Evolutionary conservation across 2,329 filamentous ascomycete species (phyloP).

Genomic region (Corynespora cassiicola): DNA sequence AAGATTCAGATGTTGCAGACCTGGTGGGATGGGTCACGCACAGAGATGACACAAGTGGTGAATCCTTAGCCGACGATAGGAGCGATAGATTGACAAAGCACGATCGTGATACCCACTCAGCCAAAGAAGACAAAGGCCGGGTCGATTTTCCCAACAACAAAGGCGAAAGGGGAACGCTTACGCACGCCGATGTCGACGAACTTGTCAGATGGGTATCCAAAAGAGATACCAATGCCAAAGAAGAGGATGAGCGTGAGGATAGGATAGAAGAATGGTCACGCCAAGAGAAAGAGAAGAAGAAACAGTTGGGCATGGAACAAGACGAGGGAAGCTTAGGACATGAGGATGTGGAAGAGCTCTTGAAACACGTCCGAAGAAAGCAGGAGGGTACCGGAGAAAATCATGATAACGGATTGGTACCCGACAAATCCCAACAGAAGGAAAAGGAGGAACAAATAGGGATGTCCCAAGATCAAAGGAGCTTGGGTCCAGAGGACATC

Average conservation of each 20-base stretch:
- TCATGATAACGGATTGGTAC: neutral
- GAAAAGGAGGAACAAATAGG: neutral
- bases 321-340: conserved; percentile 19
- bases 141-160: conserved; percentile 6
- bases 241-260: conserved; percentile 9
- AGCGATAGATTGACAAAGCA: conserved; percentile 7
- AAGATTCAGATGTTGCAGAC: conserved; percentile 32
- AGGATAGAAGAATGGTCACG: conserved; percentile 2
- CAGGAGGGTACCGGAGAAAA: neutral
- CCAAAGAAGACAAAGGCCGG: too few relatives aligned
- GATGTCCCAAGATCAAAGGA: neutral
- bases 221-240: conserved; percentile 13
- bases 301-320: conserved; percentile 23
- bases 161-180: conserved; percentile 1
- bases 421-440: conserved; percentile 5
- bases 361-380: conserved; percentile 3
- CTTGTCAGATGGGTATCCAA: conserved; percentile 33
- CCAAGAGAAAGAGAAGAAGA: conserved; percentile 19
- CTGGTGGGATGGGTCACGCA: conserved; percentile 26
- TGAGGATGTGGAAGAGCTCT: conserved; percentile 13
- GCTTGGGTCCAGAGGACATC: conserved; percentile 1
- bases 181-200: conserved; percentile 30
- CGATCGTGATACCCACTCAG: conserved; percentile 7
- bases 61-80: conserved; percentile 15
- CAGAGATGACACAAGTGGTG: conserved; percentile 30